phyloP scores from a whole-genome alignment of 768 basidiomycete species.

The Leccinum longicurvipes region DNA sequence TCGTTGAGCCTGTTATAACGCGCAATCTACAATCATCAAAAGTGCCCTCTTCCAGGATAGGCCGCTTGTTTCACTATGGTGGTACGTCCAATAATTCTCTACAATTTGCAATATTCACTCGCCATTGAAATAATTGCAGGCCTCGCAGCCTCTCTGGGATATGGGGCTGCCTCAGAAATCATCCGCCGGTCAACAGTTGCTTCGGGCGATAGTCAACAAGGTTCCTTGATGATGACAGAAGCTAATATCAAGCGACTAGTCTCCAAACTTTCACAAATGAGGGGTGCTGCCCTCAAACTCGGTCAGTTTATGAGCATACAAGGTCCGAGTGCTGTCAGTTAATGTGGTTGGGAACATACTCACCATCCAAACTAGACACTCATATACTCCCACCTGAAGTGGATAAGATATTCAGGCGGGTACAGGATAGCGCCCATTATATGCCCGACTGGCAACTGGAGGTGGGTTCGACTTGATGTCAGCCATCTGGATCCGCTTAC shows the following conservation, averaged over 20 bases:
- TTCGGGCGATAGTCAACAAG: conserved; percentile 29
- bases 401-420: conserved; percentile 82
- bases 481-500: background rate
- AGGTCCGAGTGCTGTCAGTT: conserved; percentile 39
- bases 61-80: conserved; percentile 91
- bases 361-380: conserved; percentile 55
- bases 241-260: conserved; percentile 89
- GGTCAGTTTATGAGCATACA: conserved; percentile 99
- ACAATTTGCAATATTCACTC: background rate
- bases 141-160: conserved; percentile 83
- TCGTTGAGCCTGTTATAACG: background rate
- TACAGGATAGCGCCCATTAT: conserved; percentile 95
- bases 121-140: conserved; percentile 46
- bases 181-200: conserved; percentile 60
- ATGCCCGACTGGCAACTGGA: conserved; percentile 99
- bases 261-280: conserved; percentile 90
- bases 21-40: conserved; percentile 73
- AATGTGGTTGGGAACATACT: background rate
- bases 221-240: conserved; percentile 82
- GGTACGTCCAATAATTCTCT: conserved; percentile 42
- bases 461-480: conserved; percentile 39
- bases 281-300: conserved; percentile 93
- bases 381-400: conserved; percentile 84
- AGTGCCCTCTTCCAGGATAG: conserved; percentile 87
- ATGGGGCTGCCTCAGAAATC: conserved; percentile 87